Conservation (phyloP, 1,284 basidiomycete species). For the Lentinula novae-zelandiae region DNA sequence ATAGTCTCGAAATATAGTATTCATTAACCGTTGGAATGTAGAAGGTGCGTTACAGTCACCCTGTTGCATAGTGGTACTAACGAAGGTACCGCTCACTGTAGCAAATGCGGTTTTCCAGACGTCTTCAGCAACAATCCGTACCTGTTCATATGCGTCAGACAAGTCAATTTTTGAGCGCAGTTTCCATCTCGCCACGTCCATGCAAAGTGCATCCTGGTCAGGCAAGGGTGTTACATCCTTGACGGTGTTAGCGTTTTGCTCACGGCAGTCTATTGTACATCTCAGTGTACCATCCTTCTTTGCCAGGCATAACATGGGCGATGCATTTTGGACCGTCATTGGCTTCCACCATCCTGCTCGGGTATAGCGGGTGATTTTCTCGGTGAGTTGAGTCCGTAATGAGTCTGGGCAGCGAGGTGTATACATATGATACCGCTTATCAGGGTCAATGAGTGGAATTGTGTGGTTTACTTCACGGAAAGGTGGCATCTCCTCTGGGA, state of each 20-base stretch:
- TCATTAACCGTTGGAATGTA: slow-evolving; percentile 23
- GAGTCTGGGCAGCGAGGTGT: slow-evolving; percentile 22
- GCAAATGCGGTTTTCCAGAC: slow-evolving; percentile 7
- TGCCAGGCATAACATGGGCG: slow-evolving; percentile 24
- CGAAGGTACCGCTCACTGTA: slow-evolving; percentile 6
- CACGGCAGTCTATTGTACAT: slow-evolving; percentile 20
- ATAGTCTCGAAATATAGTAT: slow-evolving; percentile 22
- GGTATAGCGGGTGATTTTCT: slow-evolving; percentile 22
- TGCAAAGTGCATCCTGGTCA: slow-evolving; percentile 19
- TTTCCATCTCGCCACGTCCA: slow-evolving; percentile 15
- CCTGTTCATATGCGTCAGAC: slow-evolving; percentile 23
- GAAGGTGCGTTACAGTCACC: slow-evolving; percentile 28
- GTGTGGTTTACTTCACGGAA: slow-evolving; percentile 22
- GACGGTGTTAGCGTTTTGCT: slow-evolving; percentile 24
- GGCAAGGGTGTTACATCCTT: slow-evolving; percentile 28
- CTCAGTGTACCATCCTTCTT: slow-evolving; percentile 24
- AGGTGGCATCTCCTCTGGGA: slow-evolving; percentile 21
- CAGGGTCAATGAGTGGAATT: slow-evolving; percentile 23
- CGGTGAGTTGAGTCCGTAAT: slow-evolving; percentile 17
- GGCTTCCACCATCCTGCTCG: slow-evolving; percentile 24
- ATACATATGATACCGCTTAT: slow-evolving; percentile 20
- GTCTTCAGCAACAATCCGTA: slow-evolving; percentile 11
- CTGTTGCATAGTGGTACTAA: slow-evolving; percentile 20
- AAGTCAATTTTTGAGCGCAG: slow-evolving; percentile 21
- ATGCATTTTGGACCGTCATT: slow-evolving; percentile 16